Evolutionary conservation across 805 yeast species (phyloP).

Genomic region (Saccharomycopsis sp.): DNA sequence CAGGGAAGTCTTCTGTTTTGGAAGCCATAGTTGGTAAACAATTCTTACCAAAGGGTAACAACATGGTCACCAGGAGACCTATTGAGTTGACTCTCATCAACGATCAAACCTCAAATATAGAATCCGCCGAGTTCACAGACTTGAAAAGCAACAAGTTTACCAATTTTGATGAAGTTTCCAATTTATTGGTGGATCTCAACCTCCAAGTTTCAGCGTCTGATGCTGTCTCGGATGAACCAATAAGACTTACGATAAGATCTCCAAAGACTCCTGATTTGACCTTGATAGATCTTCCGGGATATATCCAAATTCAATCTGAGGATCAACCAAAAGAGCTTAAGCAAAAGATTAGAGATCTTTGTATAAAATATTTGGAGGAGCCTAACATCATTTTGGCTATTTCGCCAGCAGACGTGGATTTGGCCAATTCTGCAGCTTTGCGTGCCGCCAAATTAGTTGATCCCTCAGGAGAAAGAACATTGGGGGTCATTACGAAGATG

Average conservation of each 20-base stretch:
- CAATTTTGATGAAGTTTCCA: conserved; percentile 83
- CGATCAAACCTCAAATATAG: conserved; percentile 60
- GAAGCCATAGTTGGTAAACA: conserved; percentile 98
- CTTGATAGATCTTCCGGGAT: conserved; percentile 93
- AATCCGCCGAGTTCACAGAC: conserved; percentile 89
- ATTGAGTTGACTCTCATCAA: conserved; percentile 89
- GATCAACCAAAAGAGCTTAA: conserved; percentile 88
- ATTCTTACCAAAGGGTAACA: conserved; percentile 91
- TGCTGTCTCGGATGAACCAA: conserved; percentile 88
- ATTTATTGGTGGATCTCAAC: conserved; percentile 77
- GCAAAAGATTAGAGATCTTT: conserved; percentile 64
- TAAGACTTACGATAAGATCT: conserved; percentile 82
- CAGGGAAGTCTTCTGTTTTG: conserved; percentile 93
- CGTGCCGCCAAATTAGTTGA: conserved; percentile 84
- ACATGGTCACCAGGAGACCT: conserved; percentile 98
- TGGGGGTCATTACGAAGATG: conserved; percentile 91
- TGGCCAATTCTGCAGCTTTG: conserved; percentile 92
- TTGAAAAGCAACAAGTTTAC: conserved; percentile 72
- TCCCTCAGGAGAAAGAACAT: conserved; percentile 90
- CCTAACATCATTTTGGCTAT: conserved; percentile 95
- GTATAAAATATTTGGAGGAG: conserved; percentile 76
- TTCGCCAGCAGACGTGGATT: conserved; percentile 95
- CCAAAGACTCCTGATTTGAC: conserved; percentile 89
- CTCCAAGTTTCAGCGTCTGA: conserved; percentile 84
- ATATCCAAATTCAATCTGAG: conserved; percentile 92